phyloP scores from a whole-genome alignment of 78 protist genomes.

The Chrysochromulina parva region DNA sequence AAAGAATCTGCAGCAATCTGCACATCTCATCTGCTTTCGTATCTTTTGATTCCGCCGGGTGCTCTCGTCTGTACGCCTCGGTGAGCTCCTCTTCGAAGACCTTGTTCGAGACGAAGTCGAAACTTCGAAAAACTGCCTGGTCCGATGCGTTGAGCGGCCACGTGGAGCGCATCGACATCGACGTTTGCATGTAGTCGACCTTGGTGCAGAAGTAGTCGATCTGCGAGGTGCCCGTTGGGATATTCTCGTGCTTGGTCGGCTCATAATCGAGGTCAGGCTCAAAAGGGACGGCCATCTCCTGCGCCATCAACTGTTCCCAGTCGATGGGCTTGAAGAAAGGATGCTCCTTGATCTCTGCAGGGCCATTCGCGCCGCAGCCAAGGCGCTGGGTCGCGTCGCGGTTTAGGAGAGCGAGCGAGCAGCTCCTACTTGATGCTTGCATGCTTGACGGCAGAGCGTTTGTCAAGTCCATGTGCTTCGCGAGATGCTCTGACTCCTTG shows the following conservation, averaged over 20 bases:
- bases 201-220: neutral
- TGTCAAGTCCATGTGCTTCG: neutral
- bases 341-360: slow-evolving; percentile 38
- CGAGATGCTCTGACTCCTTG: slow-evolving; percentile 12
- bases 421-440: no score
- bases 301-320: slow-evolving; percentile 27
- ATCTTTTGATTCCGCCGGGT: no score
- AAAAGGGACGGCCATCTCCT: neutral
- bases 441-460: neutral
- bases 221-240: neutral
- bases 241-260: neutral
- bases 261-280: neutral
- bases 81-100: neutral
- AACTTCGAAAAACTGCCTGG: neutral
- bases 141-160: neutral
- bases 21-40: no score
- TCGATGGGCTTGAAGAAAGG: slow-evolving; percentile 38
- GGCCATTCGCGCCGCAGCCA: slow-evolving; percentile 35
- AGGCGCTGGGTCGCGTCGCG: slow-evolving; percentile 24
- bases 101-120: neutral
- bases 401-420: neutral
- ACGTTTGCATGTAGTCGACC: neutral
- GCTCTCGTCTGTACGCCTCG: no score
- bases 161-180: neutral
- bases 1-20: no score